Evolutionary conservation across 164 flowering plant genomes (phyloP).

Genomic region (Magnolia changhungtana): DNA sequence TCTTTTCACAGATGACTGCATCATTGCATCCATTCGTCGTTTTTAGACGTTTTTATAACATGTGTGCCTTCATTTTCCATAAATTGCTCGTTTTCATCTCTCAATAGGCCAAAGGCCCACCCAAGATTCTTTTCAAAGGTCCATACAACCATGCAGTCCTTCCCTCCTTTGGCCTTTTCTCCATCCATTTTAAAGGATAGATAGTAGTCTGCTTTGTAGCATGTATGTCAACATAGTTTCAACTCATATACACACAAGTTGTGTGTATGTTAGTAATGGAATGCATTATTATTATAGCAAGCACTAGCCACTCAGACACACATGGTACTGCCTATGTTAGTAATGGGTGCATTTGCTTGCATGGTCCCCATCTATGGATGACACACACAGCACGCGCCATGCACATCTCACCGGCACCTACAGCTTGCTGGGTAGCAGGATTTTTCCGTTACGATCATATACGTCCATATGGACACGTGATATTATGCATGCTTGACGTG

Average conservation of each 20-base stretch:
- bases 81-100: background rate
- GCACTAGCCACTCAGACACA: background rate
- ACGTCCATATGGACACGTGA: too few relatives aligned
- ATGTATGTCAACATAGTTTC: background rate
- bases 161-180: background rate
- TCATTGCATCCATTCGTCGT: slow-evolving; percentile 1
- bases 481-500: too few relatives aligned
- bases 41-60: background rate
- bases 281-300: too few relatives aligned
- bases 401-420: too few relatives aligned
- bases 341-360: background rate
- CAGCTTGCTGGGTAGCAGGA: too few relatives aligned
- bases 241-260: too few relatives aligned
- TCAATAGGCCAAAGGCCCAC: background rate
- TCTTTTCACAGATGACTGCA: background rate
- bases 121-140: background rate
- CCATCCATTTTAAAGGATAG: background rate
- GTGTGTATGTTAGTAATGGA: too few relatives aligned
- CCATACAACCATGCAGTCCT: background rate
- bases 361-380: background rate
- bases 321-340: background rate
- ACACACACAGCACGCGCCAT: too few relatives aligned
- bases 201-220: background rate
- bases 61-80: background rate
- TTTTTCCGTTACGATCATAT: too few relatives aligned